Conservation (phyloP, 2,329 filamentous ascomycete genomes). For the Pestalotiopsis sp. region DNA sequence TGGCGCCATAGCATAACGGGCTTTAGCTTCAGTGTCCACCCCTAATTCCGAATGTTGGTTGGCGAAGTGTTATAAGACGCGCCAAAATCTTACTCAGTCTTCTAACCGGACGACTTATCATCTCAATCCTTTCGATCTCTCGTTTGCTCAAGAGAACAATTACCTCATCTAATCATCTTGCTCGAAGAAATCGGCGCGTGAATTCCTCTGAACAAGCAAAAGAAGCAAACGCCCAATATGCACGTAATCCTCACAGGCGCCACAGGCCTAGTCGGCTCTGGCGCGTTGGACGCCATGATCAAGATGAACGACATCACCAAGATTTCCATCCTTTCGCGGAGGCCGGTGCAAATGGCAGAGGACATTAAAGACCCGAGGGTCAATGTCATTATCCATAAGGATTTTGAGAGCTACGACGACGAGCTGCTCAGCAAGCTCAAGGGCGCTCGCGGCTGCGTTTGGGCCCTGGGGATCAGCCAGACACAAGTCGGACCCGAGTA, state of each 20-base stretch:
- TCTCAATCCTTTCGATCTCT: background rate
- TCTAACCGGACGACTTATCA: background rate
- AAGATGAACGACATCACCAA: conserved; percentile 58
- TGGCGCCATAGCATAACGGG: background rate
- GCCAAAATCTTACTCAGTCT: background rate
- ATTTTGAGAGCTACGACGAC: conserved; percentile 64
- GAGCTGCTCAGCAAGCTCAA: conserved; percentile 60
- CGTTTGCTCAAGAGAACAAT: background rate
- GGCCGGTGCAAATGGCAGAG: conserved; percentile 65
- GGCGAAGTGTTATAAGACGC: background rate
- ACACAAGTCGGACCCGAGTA: conserved; percentile 61
- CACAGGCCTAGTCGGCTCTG: conserved; percentile 67
- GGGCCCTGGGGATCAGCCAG: conserved; percentile 71
- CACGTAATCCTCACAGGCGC: conserved; percentile 71
- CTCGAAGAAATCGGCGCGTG: background rate
- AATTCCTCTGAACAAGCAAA: background rate
- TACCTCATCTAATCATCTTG: background rate
- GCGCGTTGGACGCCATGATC: conserved; percentile 64
- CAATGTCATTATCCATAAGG: conserved; percentile 68
- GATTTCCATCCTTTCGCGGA: conserved; percentile 58
- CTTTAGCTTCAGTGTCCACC: background rate
- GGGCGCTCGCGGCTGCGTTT: conserved; percentile 70
- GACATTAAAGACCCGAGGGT: conserved; percentile 59
- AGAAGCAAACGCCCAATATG: conserved; percentile 38
- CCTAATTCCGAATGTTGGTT: background rate